Evolutionary conservation across 139 green algal species (phyloP).

Genomic region (Limnomonas spitsbergensis): DNA sequence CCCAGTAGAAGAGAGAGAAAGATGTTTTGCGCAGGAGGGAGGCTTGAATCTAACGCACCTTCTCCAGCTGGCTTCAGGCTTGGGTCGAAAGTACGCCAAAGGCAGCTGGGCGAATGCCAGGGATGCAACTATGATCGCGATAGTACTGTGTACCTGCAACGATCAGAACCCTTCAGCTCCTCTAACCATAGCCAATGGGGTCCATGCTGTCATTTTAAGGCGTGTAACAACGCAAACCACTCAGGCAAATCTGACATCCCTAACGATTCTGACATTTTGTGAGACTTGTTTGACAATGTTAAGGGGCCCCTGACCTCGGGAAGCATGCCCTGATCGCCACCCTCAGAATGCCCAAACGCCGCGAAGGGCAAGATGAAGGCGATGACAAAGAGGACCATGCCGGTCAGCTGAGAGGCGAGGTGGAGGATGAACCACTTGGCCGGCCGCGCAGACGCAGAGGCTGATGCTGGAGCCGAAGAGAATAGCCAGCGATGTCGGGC

Average conservation of each 20-base stretch:
- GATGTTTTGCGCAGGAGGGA: too few relatives aligned
- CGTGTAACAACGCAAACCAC: too few relatives aligned
- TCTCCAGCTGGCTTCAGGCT: conserved; percentile 14
- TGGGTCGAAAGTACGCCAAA: conserved; percentile 12
- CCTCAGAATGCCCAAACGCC: not conserved
- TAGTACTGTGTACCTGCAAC: not conserved
- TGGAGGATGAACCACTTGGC: not conserved
- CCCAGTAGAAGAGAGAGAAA: too few relatives aligned
- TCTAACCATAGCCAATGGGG: too few relatives aligned
- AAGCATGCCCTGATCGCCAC: too few relatives aligned
- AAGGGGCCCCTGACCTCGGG: too few relatives aligned
- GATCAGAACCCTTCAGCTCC: too few relatives aligned
- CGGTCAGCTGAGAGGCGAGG: not conserved
- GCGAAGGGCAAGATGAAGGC: not conserved
- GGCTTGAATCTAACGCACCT: too few relatives aligned
- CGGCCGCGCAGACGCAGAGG: not conserved
- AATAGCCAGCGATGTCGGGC: conserved; percentile 26
- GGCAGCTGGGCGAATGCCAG: conserved; percentile 10
- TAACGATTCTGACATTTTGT: too few relatives aligned
- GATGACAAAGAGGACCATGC: not conserved
- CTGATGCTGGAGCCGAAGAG: conserved; percentile 14
- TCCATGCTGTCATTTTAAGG: too few relatives aligned
- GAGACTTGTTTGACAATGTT: too few relatives aligned
- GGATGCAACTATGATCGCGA: conserved; percentile 10
- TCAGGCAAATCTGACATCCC: too few relatives aligned